These are phyloP conservation scores for Symbiodinium pilosum DNA, from an alignment of 73 alveolate genomes.

Conservation along the genomic window DNA sequence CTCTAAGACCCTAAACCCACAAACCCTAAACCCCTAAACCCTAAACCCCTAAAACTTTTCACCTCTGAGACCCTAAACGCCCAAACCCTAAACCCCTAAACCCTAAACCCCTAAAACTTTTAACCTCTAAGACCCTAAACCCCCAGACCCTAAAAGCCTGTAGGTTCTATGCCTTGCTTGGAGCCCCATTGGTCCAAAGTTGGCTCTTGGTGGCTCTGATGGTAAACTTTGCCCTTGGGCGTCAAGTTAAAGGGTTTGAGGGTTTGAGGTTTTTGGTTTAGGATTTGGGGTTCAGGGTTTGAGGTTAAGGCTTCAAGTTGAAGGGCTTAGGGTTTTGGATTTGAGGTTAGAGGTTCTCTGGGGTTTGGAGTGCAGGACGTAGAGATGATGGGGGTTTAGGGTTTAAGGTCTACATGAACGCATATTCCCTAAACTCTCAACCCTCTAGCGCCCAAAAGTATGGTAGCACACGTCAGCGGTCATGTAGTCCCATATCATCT, in stretches of 20 bases:
- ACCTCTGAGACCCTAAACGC: background rate
- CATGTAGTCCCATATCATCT: too few species aligned
- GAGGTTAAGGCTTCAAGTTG: too few species aligned
- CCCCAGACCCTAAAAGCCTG: background rate
- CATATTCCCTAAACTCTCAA: too few species aligned
- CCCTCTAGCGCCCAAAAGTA: too few species aligned
- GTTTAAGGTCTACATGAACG: too few species aligned
- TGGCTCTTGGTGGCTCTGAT: slow-evolving; percentile 80
- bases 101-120: background rate
- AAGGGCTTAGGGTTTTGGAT: too few species aligned
- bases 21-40: background rate
- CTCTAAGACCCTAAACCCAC: too few species aligned
- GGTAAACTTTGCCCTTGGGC: slow-evolving; percentile 68
- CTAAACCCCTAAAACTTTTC: background rate
- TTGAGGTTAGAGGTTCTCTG: too few species aligned
- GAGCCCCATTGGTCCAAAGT: background rate
- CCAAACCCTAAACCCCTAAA: background rate
- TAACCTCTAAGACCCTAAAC: background rate
- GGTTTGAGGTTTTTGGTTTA: background rate
- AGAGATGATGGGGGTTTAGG: too few species aligned
- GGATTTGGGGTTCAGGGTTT: too few species aligned
- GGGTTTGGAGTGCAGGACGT: too few species aligned
- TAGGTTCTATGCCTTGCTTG: slow-evolving; percentile 50
- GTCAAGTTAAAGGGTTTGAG: background rate
- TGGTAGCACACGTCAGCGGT: too few species aligned